Percentiles rank a stretch among this genome's conserved stretches.
Evolutionary conservation across 805 yeast genomes (phyloP).

Genomic region (Wickerhamomyces ciferrii): DNA sequence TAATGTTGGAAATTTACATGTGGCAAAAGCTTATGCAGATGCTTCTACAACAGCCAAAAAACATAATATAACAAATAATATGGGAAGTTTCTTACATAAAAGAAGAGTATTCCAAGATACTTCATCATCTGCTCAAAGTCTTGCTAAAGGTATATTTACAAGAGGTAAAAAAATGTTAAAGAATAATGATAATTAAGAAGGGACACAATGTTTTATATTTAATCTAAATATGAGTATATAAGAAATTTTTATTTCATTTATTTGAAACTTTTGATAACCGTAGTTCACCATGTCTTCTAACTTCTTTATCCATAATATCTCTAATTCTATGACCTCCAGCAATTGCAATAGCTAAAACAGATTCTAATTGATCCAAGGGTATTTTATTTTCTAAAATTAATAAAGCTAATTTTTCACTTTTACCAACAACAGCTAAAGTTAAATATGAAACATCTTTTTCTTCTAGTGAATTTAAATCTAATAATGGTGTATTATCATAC

Average conservation of each 20-base stretch:
- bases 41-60: slow-evolving; percentile 35
- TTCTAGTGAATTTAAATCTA: slow-evolving; percentile 80
- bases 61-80: slow-evolving; percentile 34
- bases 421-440: slow-evolving; percentile 82
- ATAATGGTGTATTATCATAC: slow-evolving; percentile 68
- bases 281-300: slow-evolving; percentile 68
- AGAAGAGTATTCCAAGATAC: slow-evolving; percentile 44
- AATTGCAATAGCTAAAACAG: slow-evolving; percentile 73
- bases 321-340: slow-evolving; percentile 83
- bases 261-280: slow-evolving; percentile 40
- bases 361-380: slow-evolving; percentile 75
- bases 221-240: too few species aligned
- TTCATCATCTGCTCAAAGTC: slow-evolving; percentile 44
- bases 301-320: slow-evolving; percentile 80
- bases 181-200: slow-evolving; percentile 10
- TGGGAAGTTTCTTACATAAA: slow-evolving; percentile 44
- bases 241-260: slow-evolving; percentile 14
- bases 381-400: slow-evolving; percentile 77
- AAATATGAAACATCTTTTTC: slow-evolving; percentile 78
- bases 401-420: slow-evolving; percentile 71
- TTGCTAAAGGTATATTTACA: slow-evolving; percentile 50
- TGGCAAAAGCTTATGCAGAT: slow-evolving; percentile 60
- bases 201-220: too few species aligned
- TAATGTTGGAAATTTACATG: slow-evolving; percentile 34
- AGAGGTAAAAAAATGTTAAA: slow-evolving; percentile 49